Conservation (phyloP, 371 early-diverging fungal species). For the Mortierella sp. region DNA sequence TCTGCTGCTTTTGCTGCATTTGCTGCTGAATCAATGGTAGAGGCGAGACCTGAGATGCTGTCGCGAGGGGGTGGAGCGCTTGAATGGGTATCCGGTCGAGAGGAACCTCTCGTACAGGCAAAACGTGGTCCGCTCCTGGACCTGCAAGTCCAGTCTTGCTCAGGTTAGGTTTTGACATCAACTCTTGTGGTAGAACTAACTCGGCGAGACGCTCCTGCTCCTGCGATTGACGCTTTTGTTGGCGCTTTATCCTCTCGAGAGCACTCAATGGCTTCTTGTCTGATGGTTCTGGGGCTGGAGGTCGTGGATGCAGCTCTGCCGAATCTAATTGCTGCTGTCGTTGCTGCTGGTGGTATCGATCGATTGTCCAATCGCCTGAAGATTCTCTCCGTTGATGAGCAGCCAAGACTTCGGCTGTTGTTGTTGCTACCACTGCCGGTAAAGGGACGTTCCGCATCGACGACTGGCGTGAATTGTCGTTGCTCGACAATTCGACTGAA, state of each 20-base stretch:
- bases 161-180: neutral
- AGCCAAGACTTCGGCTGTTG: neutral
- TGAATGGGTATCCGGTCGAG: slow-evolving; percentile 16
- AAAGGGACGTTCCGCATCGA: slow-evolving; percentile 2
- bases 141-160: neutral
- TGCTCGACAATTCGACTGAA: slow-evolving; percentile 16
- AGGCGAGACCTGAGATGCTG: neutral
- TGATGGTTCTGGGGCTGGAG: neutral
- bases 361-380: neutral
- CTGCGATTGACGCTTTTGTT: slow-evolving; percentile 27
- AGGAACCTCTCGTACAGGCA: slow-evolving; percentile 20
- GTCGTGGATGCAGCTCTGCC: neutral
- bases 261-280: slow-evolving; percentile 30
- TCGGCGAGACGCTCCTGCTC: slow-evolving; percentile 46
- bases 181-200: slow-evolving; percentile 11
- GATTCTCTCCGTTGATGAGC: neutral
- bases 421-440: neutral
- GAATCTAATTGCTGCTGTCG: neutral
- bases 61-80: slow-evolving; percentile 1
- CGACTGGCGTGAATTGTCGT: slow-evolving; percentile 12
- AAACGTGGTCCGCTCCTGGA: neutral
- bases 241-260: slow-evolving; percentile 31
- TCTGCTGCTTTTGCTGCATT: neutral
- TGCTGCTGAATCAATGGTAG: slow-evolving; percentile 4
- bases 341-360: slow-evolving; percentile 1